These are phyloP conservation scores for Colletotrichum paranaense DNA, from an alignment of 2,329 filamentous ascomycete genomes.

Conservation along the genomic window DNA sequence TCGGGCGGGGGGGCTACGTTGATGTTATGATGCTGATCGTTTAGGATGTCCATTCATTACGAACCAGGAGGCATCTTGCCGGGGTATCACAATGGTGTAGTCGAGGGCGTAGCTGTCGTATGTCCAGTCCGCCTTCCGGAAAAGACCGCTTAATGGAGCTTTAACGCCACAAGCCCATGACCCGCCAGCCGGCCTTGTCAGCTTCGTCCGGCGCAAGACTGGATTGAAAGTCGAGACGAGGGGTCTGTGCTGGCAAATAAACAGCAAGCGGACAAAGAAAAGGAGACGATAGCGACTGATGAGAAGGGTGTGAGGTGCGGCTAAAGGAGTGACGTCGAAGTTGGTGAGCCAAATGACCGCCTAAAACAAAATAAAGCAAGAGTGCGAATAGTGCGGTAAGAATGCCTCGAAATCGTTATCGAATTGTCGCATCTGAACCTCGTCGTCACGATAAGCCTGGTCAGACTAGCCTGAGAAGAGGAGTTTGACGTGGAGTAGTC, in stretches of 20 bases:
- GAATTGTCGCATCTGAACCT: slow-evolving; percentile 28
- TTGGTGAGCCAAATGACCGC: not conserved
- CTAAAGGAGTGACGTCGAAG: slow-evolving; percentile 21
- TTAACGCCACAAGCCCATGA: slow-evolving; percentile 34
- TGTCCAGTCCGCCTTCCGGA: slow-evolving; percentile 4
- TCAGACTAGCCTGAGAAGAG: slow-evolving; percentile 29
- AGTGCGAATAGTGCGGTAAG: not conserved
- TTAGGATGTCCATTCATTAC: slow-evolving; percentile 1
- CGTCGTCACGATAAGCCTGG: slow-evolving; percentile 34
- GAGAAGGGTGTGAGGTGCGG: not conserved
- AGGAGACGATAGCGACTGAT: not conserved
- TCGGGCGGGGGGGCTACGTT: slow-evolving; percentile 41
- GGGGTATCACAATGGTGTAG: not conserved
- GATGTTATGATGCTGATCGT: slow-evolving; percentile 15
- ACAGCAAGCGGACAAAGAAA: slow-evolving; percentile 25
- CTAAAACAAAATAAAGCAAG: slow-evolving; percentile 1
- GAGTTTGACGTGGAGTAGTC: slow-evolving; percentile 31
- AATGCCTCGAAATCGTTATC: slow-evolving; percentile 32
- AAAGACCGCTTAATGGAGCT: slow-evolving; percentile 15
- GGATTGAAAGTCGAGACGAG: not conserved
- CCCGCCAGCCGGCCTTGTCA: slow-evolving; percentile 25
- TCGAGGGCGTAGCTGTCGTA: slow-evolving; percentile 1
- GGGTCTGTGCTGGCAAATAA: slow-evolving; percentile 30
- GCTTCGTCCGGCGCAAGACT: slow-evolving; percentile 19
- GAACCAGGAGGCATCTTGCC: slow-evolving; percentile 38